phyloP scores from a whole-genome alignment of 306 rosid species.

The Fragaria ananassa region DNA sequence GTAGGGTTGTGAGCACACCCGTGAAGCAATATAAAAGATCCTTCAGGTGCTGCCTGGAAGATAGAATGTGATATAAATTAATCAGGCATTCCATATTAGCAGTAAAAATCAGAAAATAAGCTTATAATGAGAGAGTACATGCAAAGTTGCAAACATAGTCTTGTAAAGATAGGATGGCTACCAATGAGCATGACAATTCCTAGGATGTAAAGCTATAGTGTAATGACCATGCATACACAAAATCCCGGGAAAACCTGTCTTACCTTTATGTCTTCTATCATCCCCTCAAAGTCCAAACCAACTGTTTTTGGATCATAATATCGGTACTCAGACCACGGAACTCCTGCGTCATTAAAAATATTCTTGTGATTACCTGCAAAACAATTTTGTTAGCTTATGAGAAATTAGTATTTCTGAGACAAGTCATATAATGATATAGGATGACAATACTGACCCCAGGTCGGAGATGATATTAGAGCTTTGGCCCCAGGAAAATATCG shows the following conservation, averaged over 20 bases:
- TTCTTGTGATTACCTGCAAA: slow-evolving; percentile 94
- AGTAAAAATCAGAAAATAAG: background rate
- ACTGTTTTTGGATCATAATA: slow-evolving; percentile 95
- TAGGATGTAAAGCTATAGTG: background rate
- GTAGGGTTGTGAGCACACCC: slow-evolving; percentile 99
- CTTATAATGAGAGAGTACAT: background rate
- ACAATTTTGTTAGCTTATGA: slow-evolving; percentile 5
- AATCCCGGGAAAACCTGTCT: background rate
- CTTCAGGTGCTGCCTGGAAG: slow-evolving; percentile 85
- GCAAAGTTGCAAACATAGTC: background rate
- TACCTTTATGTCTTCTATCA: slow-evolving; percentile 90
- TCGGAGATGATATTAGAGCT: slow-evolving; percentile 90
- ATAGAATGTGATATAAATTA: background rate
- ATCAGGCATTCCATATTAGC: background rate
- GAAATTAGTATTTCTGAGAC: slow-evolving; percentile 21
- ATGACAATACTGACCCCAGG: slow-evolving; percentile 70
- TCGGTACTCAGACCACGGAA: slow-evolving; percentile 92
- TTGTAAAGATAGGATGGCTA: background rate
- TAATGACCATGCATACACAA: background rate
- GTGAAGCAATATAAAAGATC: slow-evolving; percentile 89
- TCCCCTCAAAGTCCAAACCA: slow-evolving; percentile 98
- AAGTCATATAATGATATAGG: slow-evolving; percentile 19
- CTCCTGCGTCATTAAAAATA: slow-evolving; percentile 83
- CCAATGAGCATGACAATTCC: background rate
- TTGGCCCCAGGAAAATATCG: slow-evolving; percentile 85